Evolutionary conservation across 441 rosid genomes (phyloP), one percentile per base, ranked within the genome.

Genomic region (Geranium incanum): DNA sequence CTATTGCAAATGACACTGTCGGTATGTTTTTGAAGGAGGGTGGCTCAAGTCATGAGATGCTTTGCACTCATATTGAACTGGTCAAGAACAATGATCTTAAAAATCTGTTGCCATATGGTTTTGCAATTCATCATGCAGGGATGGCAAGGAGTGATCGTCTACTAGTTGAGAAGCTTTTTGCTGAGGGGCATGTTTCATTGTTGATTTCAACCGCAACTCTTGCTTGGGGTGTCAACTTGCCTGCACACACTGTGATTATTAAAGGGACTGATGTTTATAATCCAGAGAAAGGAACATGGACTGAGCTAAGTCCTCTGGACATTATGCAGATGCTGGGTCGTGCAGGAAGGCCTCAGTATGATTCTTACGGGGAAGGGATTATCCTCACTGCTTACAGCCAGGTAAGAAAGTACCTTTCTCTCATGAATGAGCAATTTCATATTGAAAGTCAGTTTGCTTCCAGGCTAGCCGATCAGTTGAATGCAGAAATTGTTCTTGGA

Each of bases 271-370:
- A 92, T 83, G 85, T 94, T 62, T 94, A 94, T 78, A 90, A 86
- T 78, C 97, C 99, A 33, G 99, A 94, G 73, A 92, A 92, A 78
- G 99, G 99, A 71, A 91, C 97, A n/a, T 94, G 97, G 97, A 90
- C 90, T 33, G 97, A 92, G 74, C 83, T 94, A 71, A 90, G 97
- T 77, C 97, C 97, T 65, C 78, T 92, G 74, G 97, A 94, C 84
- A 90, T 92, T 65, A 92, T 94, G 99, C 99, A 94, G 90, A 92
- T 94, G 96, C 85, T 94, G 79, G 99, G 97, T 71, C 96, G 99
- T 81, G 99, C 97, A 16, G 97, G 99, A 75, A 84, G 97, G 79
- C 99, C 99, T 72, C 97, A 92, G 78, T 92, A 79, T 82, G 99
- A 95, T 85, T 83, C 90, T 5, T 80, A 78, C 55, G 97, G 97